Percentiles rank a stretch among this genome's conserved stretches.
phyloP scores from a whole-genome alignment of 2,329 filamentous ascomycete species.

The Phaeosphaeriaceae sp. region DNA sequence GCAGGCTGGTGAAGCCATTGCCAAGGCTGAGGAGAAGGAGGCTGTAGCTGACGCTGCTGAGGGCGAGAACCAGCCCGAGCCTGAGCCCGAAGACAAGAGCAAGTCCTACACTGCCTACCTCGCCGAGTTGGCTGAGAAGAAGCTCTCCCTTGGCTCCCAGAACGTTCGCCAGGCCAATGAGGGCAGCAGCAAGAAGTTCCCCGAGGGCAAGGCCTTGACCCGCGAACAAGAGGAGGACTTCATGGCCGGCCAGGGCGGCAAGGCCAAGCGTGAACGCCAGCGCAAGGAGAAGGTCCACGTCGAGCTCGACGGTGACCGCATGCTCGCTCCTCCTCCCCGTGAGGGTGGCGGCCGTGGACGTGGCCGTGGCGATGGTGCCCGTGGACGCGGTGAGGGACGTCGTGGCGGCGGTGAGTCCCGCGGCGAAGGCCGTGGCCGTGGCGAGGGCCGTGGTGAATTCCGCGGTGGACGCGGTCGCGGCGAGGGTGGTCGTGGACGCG shows the following conservation, averaged over 20 bases:
- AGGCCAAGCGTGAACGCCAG: slow-evolving; percentile 83
- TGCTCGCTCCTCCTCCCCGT: slow-evolving; percentile 61
- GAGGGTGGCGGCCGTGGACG: slow-evolving; percentile 51
- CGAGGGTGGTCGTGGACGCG: slow-evolving; percentile 53
- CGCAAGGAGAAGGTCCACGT: slow-evolving; percentile 90
- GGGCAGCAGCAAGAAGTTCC: slow-evolving; percentile 95
- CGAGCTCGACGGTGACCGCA: slow-evolving; percentile 80
- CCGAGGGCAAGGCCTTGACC: slow-evolving; percentile 73
- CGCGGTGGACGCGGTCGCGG: slow-evolving; percentile 52
- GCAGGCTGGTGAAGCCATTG: slow-evolving; percentile 88
- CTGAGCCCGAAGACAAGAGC: slow-evolving; percentile 80
- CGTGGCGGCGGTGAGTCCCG: slow-evolving; percentile 57
- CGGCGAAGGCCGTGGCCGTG: slow-evolving; percentile 55
- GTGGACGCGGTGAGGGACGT: slow-evolving; percentile 58
- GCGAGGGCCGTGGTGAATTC: slow-evolving; percentile 56
- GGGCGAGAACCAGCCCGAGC: slow-evolving; percentile 54
- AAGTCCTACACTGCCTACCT: slow-evolving; percentile 92
- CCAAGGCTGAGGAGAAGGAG: slow-evolving; percentile 82
- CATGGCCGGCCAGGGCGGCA: slow-evolving; percentile 76
- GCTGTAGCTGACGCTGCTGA: slow-evolving; percentile 41
- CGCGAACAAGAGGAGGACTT: slow-evolving; percentile 71
- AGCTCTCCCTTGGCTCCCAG: slow-evolving; percentile 70
- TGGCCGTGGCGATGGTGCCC: slow-evolving; percentile 58
- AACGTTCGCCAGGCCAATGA: slow-evolving; percentile 91
- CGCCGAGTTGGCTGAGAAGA: slow-evolving; percentile 77